Evolutionary conservation across 1,284 basidiomycete species (phyloP).

Genomic region (Earliella scabrosa): DNA sequence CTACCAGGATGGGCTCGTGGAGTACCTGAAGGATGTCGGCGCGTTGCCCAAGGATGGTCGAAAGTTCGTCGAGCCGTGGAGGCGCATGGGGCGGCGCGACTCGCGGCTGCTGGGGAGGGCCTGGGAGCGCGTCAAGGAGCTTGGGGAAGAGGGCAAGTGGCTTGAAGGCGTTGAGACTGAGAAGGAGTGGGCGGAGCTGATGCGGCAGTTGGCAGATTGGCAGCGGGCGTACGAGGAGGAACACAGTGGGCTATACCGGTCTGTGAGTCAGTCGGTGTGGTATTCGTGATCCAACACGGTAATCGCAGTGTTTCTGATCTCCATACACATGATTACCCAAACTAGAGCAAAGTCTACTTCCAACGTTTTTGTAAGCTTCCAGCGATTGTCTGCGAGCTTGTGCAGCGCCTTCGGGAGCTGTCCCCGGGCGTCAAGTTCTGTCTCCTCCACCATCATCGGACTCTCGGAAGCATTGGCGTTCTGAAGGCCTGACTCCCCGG

Average conservation of each 20-base stretch:
- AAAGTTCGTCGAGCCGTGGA: slow-evolving; percentile 55
- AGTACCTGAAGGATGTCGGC: slow-evolving; percentile 45
- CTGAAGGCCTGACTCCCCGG: too few species aligned
- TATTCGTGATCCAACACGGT: too few species aligned
- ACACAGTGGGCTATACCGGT: slow-evolving; percentile 13
- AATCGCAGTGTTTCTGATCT: too few species aligned
- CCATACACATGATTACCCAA: too few species aligned
- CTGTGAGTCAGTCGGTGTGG: background rate
- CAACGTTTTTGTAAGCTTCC: too few species aligned
- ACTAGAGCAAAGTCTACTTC: too few species aligned
- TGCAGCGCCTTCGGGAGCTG: too few species aligned
- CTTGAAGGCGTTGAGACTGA: slow-evolving; percentile 42
- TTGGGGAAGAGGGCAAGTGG: slow-evolving; percentile 42
- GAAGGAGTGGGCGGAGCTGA: slow-evolving; percentile 52
- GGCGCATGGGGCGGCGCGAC: slow-evolving; percentile 41
- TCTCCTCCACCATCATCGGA: too few species aligned
- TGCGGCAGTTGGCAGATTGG: slow-evolving; percentile 51
- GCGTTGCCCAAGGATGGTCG: slow-evolving; percentile 45
- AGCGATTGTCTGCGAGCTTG: too few species aligned
- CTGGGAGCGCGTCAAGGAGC: slow-evolving; percentile 48
- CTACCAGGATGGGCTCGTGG: slow-evolving; percentile 53
- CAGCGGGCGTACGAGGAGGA: slow-evolving; percentile 47
- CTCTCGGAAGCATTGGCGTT: too few species aligned
- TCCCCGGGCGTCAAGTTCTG: too few species aligned
- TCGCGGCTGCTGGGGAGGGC: slow-evolving; percentile 42